Base-by-base conservation (phyloP, 1,284 basidiomycete genomes). In the Microbotryomycetes sp. region DNA sequence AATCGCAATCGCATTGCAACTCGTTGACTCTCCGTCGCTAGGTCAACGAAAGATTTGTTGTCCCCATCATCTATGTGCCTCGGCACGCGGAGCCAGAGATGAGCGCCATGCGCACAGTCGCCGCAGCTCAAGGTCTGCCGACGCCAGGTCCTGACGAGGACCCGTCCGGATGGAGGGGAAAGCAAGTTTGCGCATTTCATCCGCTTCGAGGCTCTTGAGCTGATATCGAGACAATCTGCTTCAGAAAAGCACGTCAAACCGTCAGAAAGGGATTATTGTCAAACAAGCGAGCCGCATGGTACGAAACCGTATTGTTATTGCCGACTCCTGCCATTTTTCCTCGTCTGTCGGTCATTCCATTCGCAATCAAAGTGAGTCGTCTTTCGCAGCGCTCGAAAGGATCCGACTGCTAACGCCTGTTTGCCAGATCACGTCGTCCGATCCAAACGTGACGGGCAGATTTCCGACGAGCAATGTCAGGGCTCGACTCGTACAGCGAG, bases 1-100 rank as follows among this genome's bases (percentile, higher is more conserved):
- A 11, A 41, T 11, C 35, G 11, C 35, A 41, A 41, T n/a, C n/a
- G n/a, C n/a, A n/a, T n/a, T n/a, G n/a, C n/a, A n/a, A 41, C 11
- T 41, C 18, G 9, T 41, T 18, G 9, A 41, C 35, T 41, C 35
- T 18, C 18, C 35, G 35, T 41, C 18, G 9, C 35, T 3, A 41
- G 48, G 28, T 65, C 23, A 69, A 69, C 57, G 67, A 69, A 23
- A 57, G 67, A 5, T 58, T 61, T 41, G 54, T 65, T 60, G 51
- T 67, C 21, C 67, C 67, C 1, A 16, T 69, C 35, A 59, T 69
- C 9, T 69, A 57, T 35, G 58, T 61, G 28, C 67, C 67, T 6
- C 31, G 62, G 1, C 65, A 65, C 13, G n/a, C 18, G 5, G 49
- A 55, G 4, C 57, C 62, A 3, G 16, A 47, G 9, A 54, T 60